Base-by-base conservation (phyloP, 768 basidiomycete species). In the Termitomyces sp. region DNA sequence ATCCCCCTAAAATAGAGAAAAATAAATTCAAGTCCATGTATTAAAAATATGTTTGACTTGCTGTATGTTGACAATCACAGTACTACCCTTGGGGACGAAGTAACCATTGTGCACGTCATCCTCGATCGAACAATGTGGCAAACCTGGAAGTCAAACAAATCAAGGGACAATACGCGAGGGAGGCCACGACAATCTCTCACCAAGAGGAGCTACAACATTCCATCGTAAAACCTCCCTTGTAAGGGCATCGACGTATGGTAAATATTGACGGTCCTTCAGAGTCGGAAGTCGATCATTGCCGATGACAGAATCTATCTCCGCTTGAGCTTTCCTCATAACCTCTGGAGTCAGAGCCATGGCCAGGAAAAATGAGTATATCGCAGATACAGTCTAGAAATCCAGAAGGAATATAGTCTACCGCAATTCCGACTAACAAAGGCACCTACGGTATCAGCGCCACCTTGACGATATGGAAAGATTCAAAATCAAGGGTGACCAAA, bases 171-270 rank as follows among this genome's bases (percentile, higher is more conserved):
- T 42, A 10, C n/a, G 22, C 20, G 14, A 35, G 6, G 38, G 40
- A 42, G 8, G n/a, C n/a, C n/a, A 16, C 45, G 36, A 26, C 2
- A 30, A n/a, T 28, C 16, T 12, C 48, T 22, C 54, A 72, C 81
- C 76, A 57, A 72, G 73, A n/a, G 74, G 73, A 30, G 71, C 70
- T 28, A 80, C 76, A 10, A 73, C 66, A 56, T 80, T 76, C 76
- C 80, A 81, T 16, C 79, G 77, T 14, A 74, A 67, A 32, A 84
- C 78, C 66, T 87, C 86, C 58, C 82, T 82, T 0, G 72, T 69
- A 16, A 87, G 73, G 2, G 85, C 85, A 58, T 84, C 78, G 42
- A 82, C 62, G 63, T 84, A 86, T 3, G 86, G 85, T 33, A 87
- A 72, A 14, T 76, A 65, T 22, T 75, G 70, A 16, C 83, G 80